phyloP scores from a whole-genome alignment of 2,329 filamentous ascomycete genomes.

The Hypoxylon rubiginosum region DNA sequence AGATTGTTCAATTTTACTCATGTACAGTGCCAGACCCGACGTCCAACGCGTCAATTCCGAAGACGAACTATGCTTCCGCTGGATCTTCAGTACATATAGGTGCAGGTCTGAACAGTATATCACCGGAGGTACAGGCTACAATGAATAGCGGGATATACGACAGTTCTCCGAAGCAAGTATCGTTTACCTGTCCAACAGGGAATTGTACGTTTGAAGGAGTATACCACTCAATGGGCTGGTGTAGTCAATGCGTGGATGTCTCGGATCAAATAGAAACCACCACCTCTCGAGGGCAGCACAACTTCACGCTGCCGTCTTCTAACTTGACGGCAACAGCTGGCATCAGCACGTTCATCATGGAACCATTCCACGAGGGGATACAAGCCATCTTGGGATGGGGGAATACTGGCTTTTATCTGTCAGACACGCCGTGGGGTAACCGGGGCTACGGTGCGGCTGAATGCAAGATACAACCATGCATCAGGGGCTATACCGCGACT shows the following conservation, averaged over 20 bases:
- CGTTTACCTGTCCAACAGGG: constrained; percentile 16
- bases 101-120: constrained; percentile 6
- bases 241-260: constrained; percentile 21
- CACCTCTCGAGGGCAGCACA: background rate
- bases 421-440: constrained; percentile 18
- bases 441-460: constrained; percentile 26
- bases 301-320: constrained; percentile 26
- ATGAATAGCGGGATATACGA: constrained; percentile 28
- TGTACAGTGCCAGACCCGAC: constrained; percentile 17
- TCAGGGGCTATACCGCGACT: constrained; percentile 11
- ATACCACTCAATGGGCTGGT: constrained; percentile 24
- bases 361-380: background rate
- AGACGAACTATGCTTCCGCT: constrained; percentile 10
- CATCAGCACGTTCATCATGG: constrained; percentile 20
- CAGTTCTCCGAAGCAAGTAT: constrained; percentile 3
- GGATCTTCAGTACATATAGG: constrained; percentile 14
- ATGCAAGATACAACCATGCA: constrained; percentile 18
- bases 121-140: constrained; percentile 5
- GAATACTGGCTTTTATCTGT: background rate
- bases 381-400: constrained; percentile 18
- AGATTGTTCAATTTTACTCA: constrained; percentile 22
- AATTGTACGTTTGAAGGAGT: constrained; percentile 25
- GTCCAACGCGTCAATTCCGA: constrained; percentile 22
- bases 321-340: constrained; percentile 13
- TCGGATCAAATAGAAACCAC: constrained; percentile 19